These are phyloP conservation scores for Septoria petroselini DNA, from an alignment of 2,329 filamentous ascomycete species.

Conservation along the genomic window DNA sequence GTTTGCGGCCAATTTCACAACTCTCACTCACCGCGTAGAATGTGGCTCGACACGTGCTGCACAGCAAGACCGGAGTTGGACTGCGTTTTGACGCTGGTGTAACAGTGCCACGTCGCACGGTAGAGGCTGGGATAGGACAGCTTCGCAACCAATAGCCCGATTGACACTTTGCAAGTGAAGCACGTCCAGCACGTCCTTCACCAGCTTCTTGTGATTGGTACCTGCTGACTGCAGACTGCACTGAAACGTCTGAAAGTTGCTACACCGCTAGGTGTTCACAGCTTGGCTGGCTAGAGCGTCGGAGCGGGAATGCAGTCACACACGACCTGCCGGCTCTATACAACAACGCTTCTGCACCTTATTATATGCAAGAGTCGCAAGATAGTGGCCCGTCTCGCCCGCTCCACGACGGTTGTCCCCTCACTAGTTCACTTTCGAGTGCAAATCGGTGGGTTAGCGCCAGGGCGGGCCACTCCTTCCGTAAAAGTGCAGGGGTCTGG, in stretches of 20 bases:
- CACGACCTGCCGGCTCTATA: too few relatives aligned
- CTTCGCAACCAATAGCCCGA: not conserved
- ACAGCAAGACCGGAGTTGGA: not conserved
- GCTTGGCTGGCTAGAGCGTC: not conserved
- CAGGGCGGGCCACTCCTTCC: too few relatives aligned
- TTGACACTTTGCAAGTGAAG: not conserved
- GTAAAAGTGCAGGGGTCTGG: too few relatives aligned
- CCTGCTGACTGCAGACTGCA: slow-evolving; percentile 5
- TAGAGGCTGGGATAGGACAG: not conserved
- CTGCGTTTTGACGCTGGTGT: not conserved
- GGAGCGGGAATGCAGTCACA: not conserved
- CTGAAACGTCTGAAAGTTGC: slow-evolving; percentile 2
- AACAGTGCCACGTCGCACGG: slow-evolving; percentile 2
- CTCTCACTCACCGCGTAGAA: not conserved
- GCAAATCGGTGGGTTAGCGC: too few relatives aligned
- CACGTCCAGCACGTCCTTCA: slow-evolving; percentile 1
- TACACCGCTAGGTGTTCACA: slow-evolving; percentile 6
- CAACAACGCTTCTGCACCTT: too few relatives aligned
- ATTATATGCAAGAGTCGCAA: too few relatives aligned
- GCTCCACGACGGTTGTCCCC: too few relatives aligned
- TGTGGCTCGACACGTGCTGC: slow-evolving; percentile 5
- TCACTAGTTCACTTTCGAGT: too few relatives aligned
- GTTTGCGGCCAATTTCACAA: not conserved
- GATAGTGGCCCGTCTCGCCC: too few relatives aligned
- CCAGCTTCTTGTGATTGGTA: not conserved